Conservation (phyloP, 73 alveolate species). For the Breviolum minutum region DNA sequence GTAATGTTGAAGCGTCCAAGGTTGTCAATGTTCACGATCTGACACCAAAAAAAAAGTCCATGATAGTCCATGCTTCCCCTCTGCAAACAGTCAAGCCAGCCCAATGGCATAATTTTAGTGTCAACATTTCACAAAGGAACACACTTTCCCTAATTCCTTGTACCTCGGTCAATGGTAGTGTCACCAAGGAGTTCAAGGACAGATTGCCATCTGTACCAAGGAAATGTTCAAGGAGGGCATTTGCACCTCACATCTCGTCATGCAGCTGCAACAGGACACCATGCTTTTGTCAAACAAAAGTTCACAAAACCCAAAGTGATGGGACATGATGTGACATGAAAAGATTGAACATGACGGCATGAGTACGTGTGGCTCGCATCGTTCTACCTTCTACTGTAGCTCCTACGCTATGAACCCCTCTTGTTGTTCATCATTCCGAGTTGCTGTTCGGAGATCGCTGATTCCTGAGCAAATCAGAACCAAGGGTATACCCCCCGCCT, state of each 20-base stretch:
- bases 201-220: conserved; percentile 72
- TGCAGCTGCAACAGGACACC: too few relatives aligned
- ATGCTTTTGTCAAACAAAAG: too few relatives aligned
- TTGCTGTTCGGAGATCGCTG: conserved; percentile 38
- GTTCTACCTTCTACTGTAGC: neutral
- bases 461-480: neutral
- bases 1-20: conserved; percentile 71
- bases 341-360: too few relatives aligned
- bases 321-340: too few relatives aligned
- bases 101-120: too few relatives aligned
- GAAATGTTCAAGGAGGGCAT: neutral
- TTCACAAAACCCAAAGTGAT: too few relatives aligned
- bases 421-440: neutral
- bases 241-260: conserved; percentile 15
- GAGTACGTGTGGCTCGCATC: neutral
- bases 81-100: too few relatives aligned
- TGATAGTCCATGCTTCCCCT: too few relatives aligned
- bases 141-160: neutral
- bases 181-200: conserved; percentile 40
- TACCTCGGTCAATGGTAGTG: conserved; percentile 43
- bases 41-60: too few relatives aligned
- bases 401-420: too few relatives aligned
- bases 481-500: neutral
- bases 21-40: conserved; percentile 46
- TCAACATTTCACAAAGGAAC: neutral